Conservation (phyloP, 306 rosid genomes). For the Rosa chinensis region DNA sequence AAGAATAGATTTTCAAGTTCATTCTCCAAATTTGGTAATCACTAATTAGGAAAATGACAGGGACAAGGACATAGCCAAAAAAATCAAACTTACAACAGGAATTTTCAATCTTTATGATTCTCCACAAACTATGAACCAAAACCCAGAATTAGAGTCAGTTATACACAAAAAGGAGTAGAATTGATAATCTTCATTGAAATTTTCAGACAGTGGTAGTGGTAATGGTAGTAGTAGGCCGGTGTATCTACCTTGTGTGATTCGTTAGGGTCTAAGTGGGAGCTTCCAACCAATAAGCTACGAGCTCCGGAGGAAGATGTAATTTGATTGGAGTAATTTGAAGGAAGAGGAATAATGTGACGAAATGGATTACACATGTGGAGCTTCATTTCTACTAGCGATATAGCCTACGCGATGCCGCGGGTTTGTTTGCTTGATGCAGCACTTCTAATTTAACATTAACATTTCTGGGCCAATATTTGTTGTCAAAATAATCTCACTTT, state of each 20-base stretch:
- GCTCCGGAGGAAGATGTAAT: slow-evolving; percentile 12
- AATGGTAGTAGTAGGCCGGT: not conserved
- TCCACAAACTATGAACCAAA: not conserved
- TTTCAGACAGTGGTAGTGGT: not conserved
- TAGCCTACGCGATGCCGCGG: too few relatives aligned
- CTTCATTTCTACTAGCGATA: slow-evolving; percentile 53
- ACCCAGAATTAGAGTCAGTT: not conserved
- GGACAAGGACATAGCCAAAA: not conserved
- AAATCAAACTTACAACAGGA: slow-evolving; percentile 54
- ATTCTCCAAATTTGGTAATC: not conserved
- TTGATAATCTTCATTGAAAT: not conserved
- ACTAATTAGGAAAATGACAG: not conserved
- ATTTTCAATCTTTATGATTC: not conserved
- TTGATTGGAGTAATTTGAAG: slow-evolving; percentile 28
- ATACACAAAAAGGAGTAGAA: not conserved
- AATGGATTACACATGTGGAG: slow-evolving; percentile 44
- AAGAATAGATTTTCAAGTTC: not conserved
- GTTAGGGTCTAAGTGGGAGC: slow-evolving; percentile 28
- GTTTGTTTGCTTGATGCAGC: too few relatives aligned
- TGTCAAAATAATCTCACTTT: too few relatives aligned
- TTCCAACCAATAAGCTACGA: slow-evolving; percentile 42
- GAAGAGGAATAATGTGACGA: slow-evolving; percentile 33
- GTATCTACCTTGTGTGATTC: slow-evolving; percentile 56
- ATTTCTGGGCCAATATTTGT: too few relatives aligned
- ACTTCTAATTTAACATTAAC: too few relatives aligned